These are phyloP conservation scores for Paulownia fortunei DNA, from an alignment of 257 asterid genomes.

Conservation along the genomic window DNA sequence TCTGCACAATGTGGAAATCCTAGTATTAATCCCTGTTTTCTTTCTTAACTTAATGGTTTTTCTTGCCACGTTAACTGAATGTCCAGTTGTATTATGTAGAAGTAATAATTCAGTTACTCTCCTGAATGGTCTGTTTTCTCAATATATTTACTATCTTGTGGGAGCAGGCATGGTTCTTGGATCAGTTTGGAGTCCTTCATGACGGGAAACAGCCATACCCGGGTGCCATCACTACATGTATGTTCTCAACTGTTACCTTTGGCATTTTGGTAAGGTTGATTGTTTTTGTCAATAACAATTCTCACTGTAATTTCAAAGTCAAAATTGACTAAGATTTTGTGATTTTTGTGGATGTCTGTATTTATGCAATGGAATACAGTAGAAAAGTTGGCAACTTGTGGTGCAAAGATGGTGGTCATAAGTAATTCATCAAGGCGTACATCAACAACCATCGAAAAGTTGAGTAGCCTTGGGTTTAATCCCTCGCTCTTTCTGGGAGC, in stretches of 20 bases:
- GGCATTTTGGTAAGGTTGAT: slow-evolving; percentile 42
- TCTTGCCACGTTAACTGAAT: not conserved
- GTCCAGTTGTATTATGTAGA: not conserved
- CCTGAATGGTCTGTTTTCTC: not conserved
- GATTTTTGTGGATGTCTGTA: slow-evolving; percentile 13
- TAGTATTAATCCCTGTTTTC: not conserved
- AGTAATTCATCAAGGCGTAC: slow-evolving; percentile 97
- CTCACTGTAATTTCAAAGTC: not conserved
- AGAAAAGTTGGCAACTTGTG: slow-evolving; percentile 77
- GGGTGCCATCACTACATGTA: slow-evolving; percentile 91
- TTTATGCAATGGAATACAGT: slow-evolving; percentile 48
- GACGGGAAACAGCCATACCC: slow-evolving; percentile 97
- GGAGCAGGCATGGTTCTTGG: slow-evolving; percentile 92
- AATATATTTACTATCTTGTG: slow-evolving; percentile 13
- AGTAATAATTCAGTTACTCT: not conserved
- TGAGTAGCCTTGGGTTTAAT: slow-evolving; percentile 83
- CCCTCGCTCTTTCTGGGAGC: slow-evolving; percentile 86
- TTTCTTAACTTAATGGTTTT: not conserved
- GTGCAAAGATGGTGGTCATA: slow-evolving; percentile 90
- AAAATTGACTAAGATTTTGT: slow-evolving; percentile 15
- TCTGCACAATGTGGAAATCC: not conserved
- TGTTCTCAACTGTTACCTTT: slow-evolving; percentile 49
- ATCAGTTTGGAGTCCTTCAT: slow-evolving; percentile 94
- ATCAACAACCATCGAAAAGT: slow-evolving; percentile 80
- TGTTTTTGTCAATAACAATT: slow-evolving; percentile 12